Base-by-base conservation (phyloP, 495 filamentous ascomycete genomes). In the Ramalina intermedia region DNA sequence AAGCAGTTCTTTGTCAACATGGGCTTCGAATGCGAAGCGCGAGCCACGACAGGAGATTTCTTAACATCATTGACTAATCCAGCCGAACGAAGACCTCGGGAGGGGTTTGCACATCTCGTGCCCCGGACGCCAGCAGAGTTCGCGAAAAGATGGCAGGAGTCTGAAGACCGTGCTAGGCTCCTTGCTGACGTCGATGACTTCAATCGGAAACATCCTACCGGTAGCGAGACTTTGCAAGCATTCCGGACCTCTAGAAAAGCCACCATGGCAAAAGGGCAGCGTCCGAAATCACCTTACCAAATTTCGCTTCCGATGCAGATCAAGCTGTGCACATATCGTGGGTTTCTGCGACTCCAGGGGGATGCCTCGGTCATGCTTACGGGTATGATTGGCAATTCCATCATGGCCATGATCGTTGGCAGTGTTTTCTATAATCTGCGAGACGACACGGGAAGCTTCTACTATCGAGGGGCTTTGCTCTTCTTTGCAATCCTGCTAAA, bases 401-500 rank as follows among this genome's bases (percentile, higher is more conserved):
- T 74, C 56, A 81, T 90, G 75, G 70, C 84, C 14, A 65, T 95
- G 20, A 81, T 96, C 60, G 76, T 94, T 56, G 74, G 81, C 17
- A 83, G 76, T 55, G 78, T 94, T 39, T 96, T 94, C 66, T 90
- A 80, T 65, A 81, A 93, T 53, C 60, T 91, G 8, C 59, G 70
- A 16, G 58, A 66, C 3, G 69, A 69, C 13, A 85, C 87, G 1
- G 57, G 60, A 26, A 82, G 75, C 61, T 90, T 94, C 66, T 96
- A 79, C 68, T 70, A 74, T 48, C 75, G 85, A 17, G 86, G 83
- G n/a, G 82, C 82, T 40, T 66, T 95, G 4, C 67, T 96, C 9
- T 96, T 94, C 72, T 93, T 94, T 60, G 80, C 85, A 29, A 79
- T 89, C 58, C 69, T 96, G 35, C 73, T 93, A 63, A 93, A 90